Conservation (phyloP, 306 rosid species). For the Cucurbita moschata region DNA sequence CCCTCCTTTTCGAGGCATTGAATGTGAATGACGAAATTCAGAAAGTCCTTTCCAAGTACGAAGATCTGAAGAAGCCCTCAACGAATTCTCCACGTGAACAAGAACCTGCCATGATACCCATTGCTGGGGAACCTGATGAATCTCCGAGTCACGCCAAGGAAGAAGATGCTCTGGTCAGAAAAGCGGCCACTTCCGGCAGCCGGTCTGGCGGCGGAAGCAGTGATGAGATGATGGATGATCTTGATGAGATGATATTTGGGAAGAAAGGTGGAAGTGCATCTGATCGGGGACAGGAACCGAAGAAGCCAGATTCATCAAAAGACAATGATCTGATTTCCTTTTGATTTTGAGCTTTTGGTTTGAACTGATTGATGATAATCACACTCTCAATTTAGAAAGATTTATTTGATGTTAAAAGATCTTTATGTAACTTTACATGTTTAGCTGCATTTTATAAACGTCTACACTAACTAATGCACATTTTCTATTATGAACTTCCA, state of each 20-base stretch:
- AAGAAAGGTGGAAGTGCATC: slow-evolving; percentile 54
- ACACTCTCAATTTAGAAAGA: neutral
- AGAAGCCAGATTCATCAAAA: slow-evolving; percentile 59
- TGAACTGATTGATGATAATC: neutral
- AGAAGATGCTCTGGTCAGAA: slow-evolving; percentile 66
- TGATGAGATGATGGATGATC: slow-evolving; percentile 97
- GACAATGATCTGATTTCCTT: slow-evolving; percentile 68
- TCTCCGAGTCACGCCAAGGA: slow-evolving; percentile 49
- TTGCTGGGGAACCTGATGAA: slow-evolving; percentile 88
- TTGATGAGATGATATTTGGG: slow-evolving; percentile 97
- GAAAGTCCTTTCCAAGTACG: slow-evolving; percentile 66
- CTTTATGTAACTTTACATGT: neutral
- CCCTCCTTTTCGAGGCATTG: slow-evolving; percentile 88
- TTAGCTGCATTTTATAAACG: neutral
- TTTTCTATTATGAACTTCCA: neutral
- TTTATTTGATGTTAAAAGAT: neutral
- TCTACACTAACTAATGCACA: neutral
- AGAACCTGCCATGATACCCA: slow-evolving; percentile 97
- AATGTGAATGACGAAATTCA: slow-evolving; percentile 87
- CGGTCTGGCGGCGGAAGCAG: slow-evolving; percentile 46
- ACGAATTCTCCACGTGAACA: slow-evolving; percentile 29
- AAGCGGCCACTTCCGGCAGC: slow-evolving; percentile 50
- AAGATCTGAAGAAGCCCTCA: slow-evolving; percentile 50
- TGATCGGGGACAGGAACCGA: slow-evolving; percentile 35
- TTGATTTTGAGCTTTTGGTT: slow-evolving; percentile 36